These are phyloP conservation scores for Persicaria maculosa DNA, from an alignment of 148 eudicot species.

Conservation along the genomic window DNA sequence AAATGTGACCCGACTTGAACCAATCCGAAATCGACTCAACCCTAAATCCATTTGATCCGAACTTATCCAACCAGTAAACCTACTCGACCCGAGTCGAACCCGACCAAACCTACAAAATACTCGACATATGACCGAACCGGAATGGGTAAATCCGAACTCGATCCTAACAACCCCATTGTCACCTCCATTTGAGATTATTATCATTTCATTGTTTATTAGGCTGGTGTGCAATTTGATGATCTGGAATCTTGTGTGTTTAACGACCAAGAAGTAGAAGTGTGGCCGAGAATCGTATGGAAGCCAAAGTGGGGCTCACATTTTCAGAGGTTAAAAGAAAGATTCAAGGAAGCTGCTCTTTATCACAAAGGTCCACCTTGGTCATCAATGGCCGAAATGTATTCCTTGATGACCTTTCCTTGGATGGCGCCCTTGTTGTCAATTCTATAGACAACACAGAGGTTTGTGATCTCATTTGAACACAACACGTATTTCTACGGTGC, in stretches of 20 bases:
- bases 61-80: too few relatives aligned
- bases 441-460: constrained; percentile 80
- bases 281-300: constrained; percentile 89
- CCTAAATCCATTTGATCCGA: too few relatives aligned
- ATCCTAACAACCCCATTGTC: too few relatives aligned
- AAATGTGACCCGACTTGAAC: too few relatives aligned
- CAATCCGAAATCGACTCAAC: too few relatives aligned
- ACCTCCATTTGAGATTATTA: neutral
- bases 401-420: constrained; percentile 64
- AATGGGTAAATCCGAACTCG: too few relatives aligned
- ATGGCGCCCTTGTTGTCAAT: constrained; percentile 72
- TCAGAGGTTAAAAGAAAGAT: constrained; percentile 66
- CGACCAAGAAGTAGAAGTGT: constrained; percentile 91
- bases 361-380: constrained; percentile 77
- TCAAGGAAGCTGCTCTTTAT: constrained; percentile 43
- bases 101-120: too few relatives aligned
- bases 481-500: too few relatives aligned
- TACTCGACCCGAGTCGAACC: too few relatives aligned
- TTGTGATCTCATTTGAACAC: constrained; percentile 15
- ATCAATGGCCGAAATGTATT: constrained; percentile 53
- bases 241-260: constrained; percentile 51
- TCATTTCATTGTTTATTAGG: constrained; percentile 36
- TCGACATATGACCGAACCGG: too few relatives aligned
- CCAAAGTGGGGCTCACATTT: constrained; percentile 80
- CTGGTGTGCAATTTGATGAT: constrained; percentile 69